Base-by-base conservation (phyloP, 2,329 filamentous ascomycete species). In the Cercospora berteroae region DNA sequence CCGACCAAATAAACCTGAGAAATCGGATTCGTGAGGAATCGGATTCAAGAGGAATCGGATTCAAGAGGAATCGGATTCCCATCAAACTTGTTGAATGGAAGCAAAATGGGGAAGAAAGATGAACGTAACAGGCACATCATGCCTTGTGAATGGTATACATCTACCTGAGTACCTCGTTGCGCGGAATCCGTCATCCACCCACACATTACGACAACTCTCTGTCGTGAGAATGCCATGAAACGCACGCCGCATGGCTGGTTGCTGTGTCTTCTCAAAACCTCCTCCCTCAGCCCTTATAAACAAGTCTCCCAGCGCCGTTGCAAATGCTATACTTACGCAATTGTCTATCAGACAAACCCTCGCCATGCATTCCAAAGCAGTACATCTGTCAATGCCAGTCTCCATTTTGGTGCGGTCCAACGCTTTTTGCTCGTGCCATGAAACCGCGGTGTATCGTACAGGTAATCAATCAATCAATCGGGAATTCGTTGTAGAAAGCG, bases 271-370 rank as follows among this genome's bases (percentile, higher is more conserved):
- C 25, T n/a, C 25, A 57, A 27, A 29, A 31, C 25, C 29, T 27
- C 25, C 52, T 25, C 23, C 23, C 29, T 23, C 25, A 57, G 25
- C 29, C 52, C 52, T n/a, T 20, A 31, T 57, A 31, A 57, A 57
- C 52, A 31, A 57, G 25, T 29, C n/a, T 12, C 25, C 58, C 12
- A 48, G 36, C 58, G 58, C 58, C 58, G 29, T 60, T 57, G 52
- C 52, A 57, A 50, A 57, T 57, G 58, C 58, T 13, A 42, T 60
- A 60, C 58, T 44, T 20, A 20, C 58, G 31, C 31, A 27, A 23
- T 60, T 27, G 58, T 60, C 58, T 42, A 42, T 60, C 58, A 60
- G 57, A 59, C 57, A 59, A 59, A 42, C 20, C 58, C 58, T 60
- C 58, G 58, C 58, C 58, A 60, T 60, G 58, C 58, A 60, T 60